These are phyloP conservation scores for Dendrobium catenatum DNA, from an alignment of 106 monocot species.

Conservation along the genomic window DNA sequence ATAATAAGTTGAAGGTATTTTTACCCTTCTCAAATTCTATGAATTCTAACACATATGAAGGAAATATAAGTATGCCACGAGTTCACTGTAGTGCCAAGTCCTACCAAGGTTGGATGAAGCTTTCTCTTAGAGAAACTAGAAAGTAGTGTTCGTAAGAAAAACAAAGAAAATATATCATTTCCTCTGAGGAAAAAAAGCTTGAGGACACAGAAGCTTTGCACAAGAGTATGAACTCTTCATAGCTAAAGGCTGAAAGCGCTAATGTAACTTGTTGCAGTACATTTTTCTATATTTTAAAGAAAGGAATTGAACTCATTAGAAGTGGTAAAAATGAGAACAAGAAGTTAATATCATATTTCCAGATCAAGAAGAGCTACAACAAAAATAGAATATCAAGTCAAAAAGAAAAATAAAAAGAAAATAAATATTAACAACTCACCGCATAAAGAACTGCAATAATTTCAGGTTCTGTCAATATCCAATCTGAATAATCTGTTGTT, in stretches of 20 bases:
- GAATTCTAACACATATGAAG: not conserved
- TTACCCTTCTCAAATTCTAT: no score
- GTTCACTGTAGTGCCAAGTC: not conserved
- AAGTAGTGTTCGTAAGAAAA: not conserved
- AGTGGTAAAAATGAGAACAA: slow-evolving; percentile 1
- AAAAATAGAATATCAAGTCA: not conserved
- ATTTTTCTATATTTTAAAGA: not conserved
- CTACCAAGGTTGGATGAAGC: not conserved
- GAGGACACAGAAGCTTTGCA: not conserved
- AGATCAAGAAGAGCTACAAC: not conserved
- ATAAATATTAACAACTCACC: slow-evolving; percentile 41
- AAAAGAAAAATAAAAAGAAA: not conserved
- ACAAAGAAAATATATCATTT: not conserved
- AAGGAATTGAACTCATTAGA: not conserved
- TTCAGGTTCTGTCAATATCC: slow-evolving; percentile 66
- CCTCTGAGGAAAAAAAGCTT: not conserved
- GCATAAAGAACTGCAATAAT: slow-evolving; percentile 77
- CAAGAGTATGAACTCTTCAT: not conserved
- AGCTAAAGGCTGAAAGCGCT: not conserved
- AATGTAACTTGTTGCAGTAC: not conserved
- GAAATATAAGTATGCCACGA: not conserved
- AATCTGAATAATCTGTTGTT: slow-evolving; percentile 46
- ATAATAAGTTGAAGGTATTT: no score
- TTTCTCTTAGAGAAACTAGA: not conserved
- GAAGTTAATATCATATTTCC: not conserved